phyloP scores from a whole-genome alignment of 805 yeast species.

The Kazachstania viticola region DNA sequence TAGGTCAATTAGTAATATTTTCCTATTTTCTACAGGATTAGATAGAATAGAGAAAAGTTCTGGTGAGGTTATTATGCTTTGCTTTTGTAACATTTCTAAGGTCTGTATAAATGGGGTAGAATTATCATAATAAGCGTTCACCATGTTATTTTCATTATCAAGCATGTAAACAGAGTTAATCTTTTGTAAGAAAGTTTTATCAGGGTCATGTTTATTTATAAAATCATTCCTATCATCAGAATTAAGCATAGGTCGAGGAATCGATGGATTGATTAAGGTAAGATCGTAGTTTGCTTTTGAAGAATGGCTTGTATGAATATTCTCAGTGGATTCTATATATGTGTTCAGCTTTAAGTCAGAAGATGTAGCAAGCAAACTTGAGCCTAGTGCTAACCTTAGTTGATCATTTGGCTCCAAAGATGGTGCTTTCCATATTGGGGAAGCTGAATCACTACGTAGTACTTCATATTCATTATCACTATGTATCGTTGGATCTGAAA shows the following conservation, averaged over 20 bases:
- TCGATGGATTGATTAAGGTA: background rate
- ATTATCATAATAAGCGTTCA: conserved; percentile 7
- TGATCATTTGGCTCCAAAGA: conserved; percentile 30
- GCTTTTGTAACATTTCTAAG: conserved; percentile 28
- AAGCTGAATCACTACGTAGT: conserved; percentile 16
- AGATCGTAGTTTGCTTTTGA: conserved; percentile 1
- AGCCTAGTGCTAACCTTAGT: conserved; percentile 21
- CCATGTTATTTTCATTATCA: conserved; percentile 17
- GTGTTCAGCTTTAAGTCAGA: background rate
- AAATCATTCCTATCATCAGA: background rate
- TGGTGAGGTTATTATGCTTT: conserved; percentile 39
- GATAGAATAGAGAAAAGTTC: conserved; percentile 35
- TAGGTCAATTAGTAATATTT: conserved; percentile 30
- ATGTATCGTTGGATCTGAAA: conserved; percentile 1
- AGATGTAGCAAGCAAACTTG: conserved; percentile 1
- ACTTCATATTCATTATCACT: conserved; percentile 6
- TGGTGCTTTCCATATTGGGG: conserved; percentile 31
- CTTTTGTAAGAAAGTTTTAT: conserved; percentile 20
- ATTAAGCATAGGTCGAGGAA: conserved; percentile 1
- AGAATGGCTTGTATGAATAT: background rate
- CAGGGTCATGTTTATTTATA: conserved; percentile 3
- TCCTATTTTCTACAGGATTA: conserved; percentile 34
- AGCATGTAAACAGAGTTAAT: conserved; percentile 32
- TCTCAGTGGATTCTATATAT: background rate
- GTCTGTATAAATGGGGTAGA: conserved; percentile 12